Evolutionary conservation across 2,329 filamentous ascomycete genomes (phyloP), one percentile per base, ranked within the genome.

Genomic region (Aureobasidium sp.): DNA sequence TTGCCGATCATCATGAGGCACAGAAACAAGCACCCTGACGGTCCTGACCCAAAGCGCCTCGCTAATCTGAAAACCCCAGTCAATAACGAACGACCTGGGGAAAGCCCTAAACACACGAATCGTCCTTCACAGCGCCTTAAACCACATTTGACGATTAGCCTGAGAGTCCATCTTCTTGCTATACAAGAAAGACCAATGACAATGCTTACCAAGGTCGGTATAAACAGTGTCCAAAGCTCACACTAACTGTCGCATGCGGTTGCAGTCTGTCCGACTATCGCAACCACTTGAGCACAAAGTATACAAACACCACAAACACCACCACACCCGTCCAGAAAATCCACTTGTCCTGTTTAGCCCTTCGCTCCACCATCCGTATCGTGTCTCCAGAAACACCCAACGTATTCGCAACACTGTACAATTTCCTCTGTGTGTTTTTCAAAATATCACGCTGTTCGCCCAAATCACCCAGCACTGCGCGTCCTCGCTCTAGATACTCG

Each of bases 271-370:
- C n/a, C n/a, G n/a, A n/a, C n/a, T 75, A 93, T 72, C 90, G 80
- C 75, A 99, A 74, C 72, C 85, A 97, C 75, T 92, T 89, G 71
- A 99, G 72, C 61, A 96, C 91, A 66, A 94, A 77, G 86, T 91
- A 97, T 74, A 93, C 96, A 72, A 99, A 99, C 41, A 83, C 71
- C 69, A 97, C 89, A 74, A 99, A 99, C 39, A 94, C 75, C 5
- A 95, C 75, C 3, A 93, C 91, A 0, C 94, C 91, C 0, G 79
- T 88, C 82, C 89, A 89, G 74, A 99, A 99, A 39, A 99, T 96
- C 91, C 92, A 97, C 77, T 97, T 97, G 74, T 99, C 94, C 78
- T 97, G 89, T 73, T 86, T 89, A 55, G 94, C 91, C 65, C 94
- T 82, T 67, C 94, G 79, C 77, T 97, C 93, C 45, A 99, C 88